Base-by-base conservation (phyloP, 768 basidiomycete genomes). In the Hortiboletus flavorubellus region DNA sequence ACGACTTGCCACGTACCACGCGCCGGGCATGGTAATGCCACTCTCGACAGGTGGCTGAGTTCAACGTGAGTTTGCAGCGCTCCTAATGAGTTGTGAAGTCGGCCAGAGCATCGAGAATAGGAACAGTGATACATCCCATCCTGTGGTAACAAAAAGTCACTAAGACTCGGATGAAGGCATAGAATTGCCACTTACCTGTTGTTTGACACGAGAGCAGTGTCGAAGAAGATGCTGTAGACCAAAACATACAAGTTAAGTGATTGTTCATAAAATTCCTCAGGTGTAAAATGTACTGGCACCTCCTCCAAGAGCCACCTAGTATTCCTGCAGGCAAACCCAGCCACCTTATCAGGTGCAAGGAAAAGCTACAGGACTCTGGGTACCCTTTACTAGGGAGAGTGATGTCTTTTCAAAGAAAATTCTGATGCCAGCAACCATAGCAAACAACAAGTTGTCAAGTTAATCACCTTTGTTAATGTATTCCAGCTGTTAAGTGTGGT, bases 41-140 rank as follows among this genome's bases (percentile, higher is more conserved):
- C 53, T 29, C 69, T 61, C 16, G 69, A 71, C 30, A 70, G 8
- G 39, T 70, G 69, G 29, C 69, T 70, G 18, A 72, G 62, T 21
- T 72, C 65, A 2, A 72, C 51, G 34, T 70, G 69, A 2, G 49
- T 56, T 40, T 60, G 67, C 34, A 70, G 16, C n/a, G 55, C 61
- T 3, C 26, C 31, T 18, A 34, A 38, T 3, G 71, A 61, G 18
- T 10, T 35, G 31, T 70, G 69, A 18, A 59, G 7, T 29, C 69
- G 63, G 9, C 71, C 69, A 42, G 69, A 56, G 21, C 69, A 70
- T 21, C 69, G 65, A 21, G 64, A 55, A 42, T 62, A 62, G 2
- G 30, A 58, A 45, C 69, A 70, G 1, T 55, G 55, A 45, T 67
- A 72, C 23, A 43, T 18, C 40, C 68, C 69, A 46, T 68, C 69